Percentiles rank a stretch among this genome's conserved stretches.
These are phyloP conservation scores for Metarhizium brunneum DNA, from an alignment of 2,329 filamentous ascomycete genomes.

Conservation along the genomic window DNA sequence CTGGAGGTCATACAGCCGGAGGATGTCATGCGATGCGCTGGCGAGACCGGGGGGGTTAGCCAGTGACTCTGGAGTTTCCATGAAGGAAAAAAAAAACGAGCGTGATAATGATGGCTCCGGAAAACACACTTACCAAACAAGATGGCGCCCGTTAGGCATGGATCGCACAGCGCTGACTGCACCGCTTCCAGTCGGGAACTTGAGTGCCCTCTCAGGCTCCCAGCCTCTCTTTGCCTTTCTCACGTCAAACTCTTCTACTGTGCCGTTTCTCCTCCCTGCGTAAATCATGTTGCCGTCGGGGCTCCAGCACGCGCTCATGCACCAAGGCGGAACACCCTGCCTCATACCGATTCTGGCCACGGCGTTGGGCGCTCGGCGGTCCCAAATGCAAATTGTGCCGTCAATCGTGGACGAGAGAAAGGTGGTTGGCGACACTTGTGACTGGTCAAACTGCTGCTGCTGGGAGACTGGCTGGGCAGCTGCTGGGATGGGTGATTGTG, in stretches of 20 bases:
- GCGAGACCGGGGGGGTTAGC: neutral
- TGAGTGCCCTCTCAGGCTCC: conserved; percentile 68
- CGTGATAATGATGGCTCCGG: neutral
- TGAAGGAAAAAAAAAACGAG: neutral
- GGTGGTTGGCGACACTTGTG: conserved; percentile 60
- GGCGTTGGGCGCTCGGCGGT: conserved; percentile 65
- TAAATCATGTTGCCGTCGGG: conserved; percentile 94
- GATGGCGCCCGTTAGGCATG: conserved; percentile 87
- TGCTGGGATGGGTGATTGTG: conserved; percentile 19
- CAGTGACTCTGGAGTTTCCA: neutral
- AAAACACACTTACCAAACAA: conserved; percentile 54
- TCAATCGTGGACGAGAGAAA: conserved; percentile 87
- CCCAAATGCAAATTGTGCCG: conserved; percentile 88
- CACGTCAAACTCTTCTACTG: conserved; percentile 88
- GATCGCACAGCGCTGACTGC: conserved; percentile 78
- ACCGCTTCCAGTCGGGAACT: conserved; percentile 81
- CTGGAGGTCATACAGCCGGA: conserved; percentile 82
- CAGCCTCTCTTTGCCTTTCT: conserved; percentile 62
- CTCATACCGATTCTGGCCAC: conserved; percentile 70
- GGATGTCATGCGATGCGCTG: conserved; percentile 85
- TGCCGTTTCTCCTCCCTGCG: conserved; percentile 80
- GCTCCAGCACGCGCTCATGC: conserved; percentile 94
- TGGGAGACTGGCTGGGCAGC: conserved; percentile 24
- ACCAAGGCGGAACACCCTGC: conserved; percentile 82
- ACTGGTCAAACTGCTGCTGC: conserved; percentile 34